Conservation (phyloP, 768 basidiomycete species). For the Termitomyces sp. region DNA sequence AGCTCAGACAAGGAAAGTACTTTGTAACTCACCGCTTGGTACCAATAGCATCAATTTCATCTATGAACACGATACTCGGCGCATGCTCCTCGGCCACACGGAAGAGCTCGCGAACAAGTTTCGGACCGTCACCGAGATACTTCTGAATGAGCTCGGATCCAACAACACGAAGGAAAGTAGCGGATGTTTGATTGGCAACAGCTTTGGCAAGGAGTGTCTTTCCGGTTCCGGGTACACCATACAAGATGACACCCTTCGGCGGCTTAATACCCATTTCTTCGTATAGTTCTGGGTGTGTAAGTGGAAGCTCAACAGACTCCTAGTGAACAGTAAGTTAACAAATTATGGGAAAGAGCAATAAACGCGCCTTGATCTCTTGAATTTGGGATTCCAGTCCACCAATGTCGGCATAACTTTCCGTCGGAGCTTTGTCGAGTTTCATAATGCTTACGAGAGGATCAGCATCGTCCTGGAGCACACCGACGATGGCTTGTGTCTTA, state of each 20-base stretch:
- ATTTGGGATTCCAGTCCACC: slow-evolving; percentile 97
- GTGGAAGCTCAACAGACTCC: slow-evolving; percentile 97
- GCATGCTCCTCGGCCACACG: slow-evolving; percentile 96
- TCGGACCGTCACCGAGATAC: slow-evolving; percentile 98
- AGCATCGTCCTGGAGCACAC: slow-evolving; percentile 91
- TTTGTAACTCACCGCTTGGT: slow-evolving; percentile 79
- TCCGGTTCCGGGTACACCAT: slow-evolving; percentile 97
- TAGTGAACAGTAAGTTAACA: slow-evolving; percentile 24
- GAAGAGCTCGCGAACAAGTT: slow-evolving; percentile 96
- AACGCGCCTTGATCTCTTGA: slow-evolving; percentile 91
- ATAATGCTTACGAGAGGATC: slow-evolving; percentile 97
- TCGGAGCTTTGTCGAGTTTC: slow-evolving; percentile 99
- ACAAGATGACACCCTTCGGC: slow-evolving; percentile 99
- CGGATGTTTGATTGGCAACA: slow-evolving; percentile 96
- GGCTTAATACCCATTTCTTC: slow-evolving; percentile 99
- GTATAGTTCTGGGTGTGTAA: slow-evolving; percentile 97
- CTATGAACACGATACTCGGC: slow-evolving; percentile 98
- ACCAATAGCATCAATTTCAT: slow-evolving; percentile 98
- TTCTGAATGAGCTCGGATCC: slow-evolving; percentile 99
- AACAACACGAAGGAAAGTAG: slow-evolving; percentile 95
- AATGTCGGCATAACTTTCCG: slow-evolving; percentile 97
- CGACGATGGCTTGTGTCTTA: slow-evolving; percentile 92
- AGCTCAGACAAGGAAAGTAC: background rate
- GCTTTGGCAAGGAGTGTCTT: slow-evolving; percentile 98
- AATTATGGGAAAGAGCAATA: background rate